These are phyloP conservation scores for Calophaca sinica DNA, from an alignment of 306 rosid species.

Conservation along the genomic window DNA sequence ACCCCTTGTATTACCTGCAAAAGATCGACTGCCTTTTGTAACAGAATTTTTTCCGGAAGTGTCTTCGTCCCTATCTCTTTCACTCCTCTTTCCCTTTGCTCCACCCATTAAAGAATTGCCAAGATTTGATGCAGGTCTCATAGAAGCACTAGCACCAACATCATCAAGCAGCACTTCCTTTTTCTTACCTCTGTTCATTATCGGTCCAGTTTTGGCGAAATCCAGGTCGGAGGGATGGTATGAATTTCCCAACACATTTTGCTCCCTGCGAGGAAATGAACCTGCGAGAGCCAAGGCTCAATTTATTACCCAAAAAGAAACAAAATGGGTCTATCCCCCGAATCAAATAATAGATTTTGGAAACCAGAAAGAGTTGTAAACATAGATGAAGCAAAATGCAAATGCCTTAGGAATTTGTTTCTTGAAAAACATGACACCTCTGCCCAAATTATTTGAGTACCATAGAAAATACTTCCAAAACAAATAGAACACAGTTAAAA, in stretches of 20 bases:
- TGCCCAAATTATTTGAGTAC: slow-evolving; percentile 6
- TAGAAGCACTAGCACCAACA: slow-evolving; percentile 66
- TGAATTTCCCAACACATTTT: slow-evolving; percentile 53
- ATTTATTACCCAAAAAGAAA: slow-evolving; percentile 16
- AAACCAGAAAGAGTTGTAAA: neutral
- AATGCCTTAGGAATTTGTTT: slow-evolving; percentile 14
- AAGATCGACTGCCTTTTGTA: slow-evolving; percentile 60
- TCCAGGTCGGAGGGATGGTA: slow-evolving; percentile 58
- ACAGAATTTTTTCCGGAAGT: slow-evolving; percentile 53
- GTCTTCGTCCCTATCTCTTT: slow-evolving; percentile 75
- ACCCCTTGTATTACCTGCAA: slow-evolving; percentile 60
- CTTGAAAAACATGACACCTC: slow-evolving; percentile 26
- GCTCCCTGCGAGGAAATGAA: slow-evolving; percentile 55
- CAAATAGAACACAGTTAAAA: slow-evolving; percentile 20
- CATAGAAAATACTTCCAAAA: slow-evolving; percentile 40
- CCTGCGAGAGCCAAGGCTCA: slow-evolving; percentile 62
- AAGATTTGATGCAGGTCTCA: slow-evolving; percentile 59
- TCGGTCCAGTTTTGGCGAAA: slow-evolving; percentile 66
- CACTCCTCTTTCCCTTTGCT: slow-evolving; percentile 81
- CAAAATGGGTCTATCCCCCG: neutral
- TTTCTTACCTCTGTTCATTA: slow-evolving; percentile 69
- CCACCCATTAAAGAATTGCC: slow-evolving; percentile 61
- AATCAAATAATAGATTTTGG: neutral
- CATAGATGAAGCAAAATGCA: slow-evolving; percentile 40
- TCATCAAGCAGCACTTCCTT: slow-evolving; percentile 75